Base-by-base conservation (phyloP, 1,139 yeast species). In the Geotrichum europaeum region DNA sequence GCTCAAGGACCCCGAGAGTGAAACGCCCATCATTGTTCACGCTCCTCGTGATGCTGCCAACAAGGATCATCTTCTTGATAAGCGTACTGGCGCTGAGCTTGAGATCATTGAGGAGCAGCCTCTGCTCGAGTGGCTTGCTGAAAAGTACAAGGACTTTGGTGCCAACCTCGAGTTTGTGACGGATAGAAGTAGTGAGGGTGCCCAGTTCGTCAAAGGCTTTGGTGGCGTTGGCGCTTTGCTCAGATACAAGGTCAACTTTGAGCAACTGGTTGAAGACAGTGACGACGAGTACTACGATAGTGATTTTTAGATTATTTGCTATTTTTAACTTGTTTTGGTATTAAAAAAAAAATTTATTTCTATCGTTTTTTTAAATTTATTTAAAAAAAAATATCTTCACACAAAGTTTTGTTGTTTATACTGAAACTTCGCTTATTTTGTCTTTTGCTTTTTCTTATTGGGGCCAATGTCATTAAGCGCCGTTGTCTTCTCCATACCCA, bases 171-270 rank as follows among this genome's bases (percentile, higher is more conserved):
- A 94, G 78, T 94, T 94, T 70, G 96, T 94, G 68, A 89, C 98
- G 58, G 99, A 94, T 79, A 86, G 89, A 78, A 89, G 97, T 49
- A 87, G 96, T 58, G 99, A 94, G 78, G 99, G 99, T 79, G 96
- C 98, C 54, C 99, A 94, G 79, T 94, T 94, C 76, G 96, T 88
- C 65, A 89, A 86, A 72, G 99, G 99, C 64, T 94, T 94, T 72
- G 99, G 99, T 87, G 99, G 99, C 79, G 84, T 94, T 68, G 99
- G 99, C 75, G 97, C 97, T 63, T 75, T 94, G 71, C 81, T 94
- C 75, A 90, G 99, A 80, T 94, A 94, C 79, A 91, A 91, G 78
- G 95, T 94, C 69, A 94, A 94, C 79, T 94, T 94, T 72, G 99
- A 94, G 74, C 97, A 90, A 80, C 83, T 94, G 75, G 88, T 79